Evolutionary conservation across 148 eudicot species (phyloP), one percentile per base, ranked within the genome.

Genomic region (Rhododendron ferrugineum): DNA sequence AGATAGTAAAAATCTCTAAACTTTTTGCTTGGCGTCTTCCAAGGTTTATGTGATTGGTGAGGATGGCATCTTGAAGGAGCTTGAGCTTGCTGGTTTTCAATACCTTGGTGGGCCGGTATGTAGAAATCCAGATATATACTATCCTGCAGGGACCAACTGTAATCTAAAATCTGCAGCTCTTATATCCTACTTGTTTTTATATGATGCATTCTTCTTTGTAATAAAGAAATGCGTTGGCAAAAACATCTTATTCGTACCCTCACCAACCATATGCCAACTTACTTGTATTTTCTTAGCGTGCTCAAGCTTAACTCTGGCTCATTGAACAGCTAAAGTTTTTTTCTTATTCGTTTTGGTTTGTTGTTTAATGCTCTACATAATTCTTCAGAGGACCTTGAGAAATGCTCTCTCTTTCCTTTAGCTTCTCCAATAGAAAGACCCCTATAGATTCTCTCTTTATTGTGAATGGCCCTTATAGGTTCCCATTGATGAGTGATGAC

Each of bases 41-140:
- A 84, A 96, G 99, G 94, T 97, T 80, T 97, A 97, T 88, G 99
- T 97, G 80, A 93, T 97, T 89, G 99, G 99, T 68, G 99, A 95
- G 88, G 99, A 97, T 15, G 99, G 99, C 84, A 97, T 97, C 87
- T 92, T 94, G 86, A 94, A 93, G 90, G 99, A 97, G 95, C 98
- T 97, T 73, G 98, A 95, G 88, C 95, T 97, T 75, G 99, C 99
- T 73, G 99, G 99, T 80, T 92, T 90, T 91, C 93, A 93, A 84
- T 90, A 92, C 82, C 90, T 97, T 86, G 99, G 99, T 83, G 99
- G 99, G 37, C 99, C 98, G 92, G 99, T 97, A 93, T 82, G 87
- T 75, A 70, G 46, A 34, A 36, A 76, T 74, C 52, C 22, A 26
- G 70, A 42, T 11, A 78, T 47, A 20, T 18, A 32, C 47, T 87